Evolutionary conservation across 148 eudicot genomes (phyloP).

Genomic region (Rhododendron griersonianum): DNA sequence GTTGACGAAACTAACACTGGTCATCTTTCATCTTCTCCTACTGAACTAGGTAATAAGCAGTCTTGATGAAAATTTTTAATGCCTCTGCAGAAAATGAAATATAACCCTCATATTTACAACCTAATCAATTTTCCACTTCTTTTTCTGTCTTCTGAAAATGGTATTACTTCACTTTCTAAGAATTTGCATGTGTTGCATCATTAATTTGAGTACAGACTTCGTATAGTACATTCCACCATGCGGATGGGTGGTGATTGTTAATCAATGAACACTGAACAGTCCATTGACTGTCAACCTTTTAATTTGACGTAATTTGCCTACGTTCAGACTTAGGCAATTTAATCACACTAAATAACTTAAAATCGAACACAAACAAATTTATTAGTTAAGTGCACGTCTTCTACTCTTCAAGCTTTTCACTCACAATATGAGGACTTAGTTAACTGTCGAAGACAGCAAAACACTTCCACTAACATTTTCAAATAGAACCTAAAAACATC

Average conservation of each 20-base stretch:
- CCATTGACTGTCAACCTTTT: background rate
- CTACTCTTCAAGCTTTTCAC: conserved; percentile 3
- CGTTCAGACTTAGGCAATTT: background rate
- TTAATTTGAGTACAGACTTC: background rate
- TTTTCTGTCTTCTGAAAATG: background rate
- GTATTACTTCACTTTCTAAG: background rate
- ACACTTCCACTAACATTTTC: background rate
- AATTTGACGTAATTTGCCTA: background rate
- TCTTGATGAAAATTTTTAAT: background rate
- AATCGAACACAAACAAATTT: background rate
- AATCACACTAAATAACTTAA: background rate
- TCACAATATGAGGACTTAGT: background rate
- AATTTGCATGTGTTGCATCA: background rate
- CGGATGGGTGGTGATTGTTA: background rate
- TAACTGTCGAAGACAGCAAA: background rate
- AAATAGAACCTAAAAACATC: background rate
- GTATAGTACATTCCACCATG: background rate
- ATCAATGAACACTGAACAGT: background rate
- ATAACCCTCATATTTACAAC: background rate
- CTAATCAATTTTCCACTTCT: background rate
- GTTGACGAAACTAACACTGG: background rate
- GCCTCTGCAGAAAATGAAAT: background rate
- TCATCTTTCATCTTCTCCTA: background rate
- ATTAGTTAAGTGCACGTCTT: background rate
- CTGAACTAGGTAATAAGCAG: background rate